Evolutionary conservation across 768 basidiomycete genomes (phyloP), one percentile per base, ranked within the genome.

Genomic region (Boletus patriciae): DNA sequence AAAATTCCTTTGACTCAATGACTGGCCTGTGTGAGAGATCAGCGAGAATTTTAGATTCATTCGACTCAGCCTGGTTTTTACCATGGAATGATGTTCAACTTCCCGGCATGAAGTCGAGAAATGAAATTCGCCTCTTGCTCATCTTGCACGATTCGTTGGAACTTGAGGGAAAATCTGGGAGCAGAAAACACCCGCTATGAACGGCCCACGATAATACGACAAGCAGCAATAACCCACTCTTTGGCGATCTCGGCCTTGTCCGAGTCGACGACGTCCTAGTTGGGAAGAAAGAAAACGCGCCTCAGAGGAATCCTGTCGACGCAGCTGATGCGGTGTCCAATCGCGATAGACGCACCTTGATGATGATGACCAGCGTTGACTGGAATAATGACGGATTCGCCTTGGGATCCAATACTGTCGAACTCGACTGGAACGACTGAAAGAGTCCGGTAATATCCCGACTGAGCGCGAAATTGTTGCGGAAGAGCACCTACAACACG

Each of bases 121-220:
- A 87, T 85, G 62, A 87, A 86, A 57, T 87, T 87, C 0, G 79
- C 72, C 31, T 75, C 81, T 66, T 84, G 83, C 55, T 87, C 83
- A 4, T 82, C 76, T 52, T 81, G 76, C 18, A 87, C 83, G n/a
- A 86, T 85, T 67, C 78, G 76, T 69, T 83, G 72, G 62, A 86
- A 81, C 56, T 85, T 84, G 13, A 79, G 72, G 3, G 73, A 75
- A 61, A 86, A 85, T 52, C 83, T 86, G 37, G 7, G 5, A 52
- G 7, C 0, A 1, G 34, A 34, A 0, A 25, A 27, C 1, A 4
- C 16, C 27, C 0, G 10, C 42, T 21, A n/a, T 16, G 29, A 53
- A 40, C n/a, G 29, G 25, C 25, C 4, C 25, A n/a, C 12, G 5
- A 29, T 23, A 29, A 34, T 15, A 18, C 0, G 21, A 36, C 11